Base-by-base conservation (phyloP, 257 asterid genomes). In the Solanum ossicruentum region DNA sequence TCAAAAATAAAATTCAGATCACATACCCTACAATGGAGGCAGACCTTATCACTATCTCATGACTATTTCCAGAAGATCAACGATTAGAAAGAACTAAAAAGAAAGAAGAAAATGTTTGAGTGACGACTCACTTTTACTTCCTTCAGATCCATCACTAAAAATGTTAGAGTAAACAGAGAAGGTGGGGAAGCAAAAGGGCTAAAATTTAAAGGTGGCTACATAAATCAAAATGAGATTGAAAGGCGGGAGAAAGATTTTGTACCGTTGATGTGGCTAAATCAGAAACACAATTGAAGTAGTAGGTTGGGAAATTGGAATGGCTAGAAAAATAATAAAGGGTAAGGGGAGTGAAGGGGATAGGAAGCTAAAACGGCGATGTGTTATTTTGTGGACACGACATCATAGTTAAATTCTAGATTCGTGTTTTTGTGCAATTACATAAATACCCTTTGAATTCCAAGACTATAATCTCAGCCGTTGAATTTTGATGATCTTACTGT, bases 81-180 rank as follows among this genome's bases (percentile, higher is more conserved):
- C 1, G 28, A 28, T 28, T 3, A 32, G 36, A 32, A 32, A 32
- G 36, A 32, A 32, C 36, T 32, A 32, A 32, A 32, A 32, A 32
- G 36, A 3, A 32, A 32, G 3, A 32, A 32, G 36, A 32, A 32
- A 3, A 32, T 32, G 36, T 3, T 32, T 32, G 36, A 32, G 36
- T 32, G 36, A 32, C 36, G 85, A 60, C 89, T 92, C 67, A 92
- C 96, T 94, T 82, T 92, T 80, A 89, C 92, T 18, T 84, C 93
- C 82, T 91, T 91, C 93, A 93, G 97, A 95, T 94, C 98, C 98
- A 93, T 93, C 45, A 88, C 88, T 93, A 77, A 20, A 60, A 32
- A 8, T 51, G 16, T 20, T 58, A 23, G 5, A 58, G 20, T 5
- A 54, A 54, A 6, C 15, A 54, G 51, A 78, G 58, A 8, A 36